These are phyloP conservation scores for Fusarium poae DNA, from an alignment of 2,329 filamentous ascomycete genomes.

Conservation along the genomic window DNA sequence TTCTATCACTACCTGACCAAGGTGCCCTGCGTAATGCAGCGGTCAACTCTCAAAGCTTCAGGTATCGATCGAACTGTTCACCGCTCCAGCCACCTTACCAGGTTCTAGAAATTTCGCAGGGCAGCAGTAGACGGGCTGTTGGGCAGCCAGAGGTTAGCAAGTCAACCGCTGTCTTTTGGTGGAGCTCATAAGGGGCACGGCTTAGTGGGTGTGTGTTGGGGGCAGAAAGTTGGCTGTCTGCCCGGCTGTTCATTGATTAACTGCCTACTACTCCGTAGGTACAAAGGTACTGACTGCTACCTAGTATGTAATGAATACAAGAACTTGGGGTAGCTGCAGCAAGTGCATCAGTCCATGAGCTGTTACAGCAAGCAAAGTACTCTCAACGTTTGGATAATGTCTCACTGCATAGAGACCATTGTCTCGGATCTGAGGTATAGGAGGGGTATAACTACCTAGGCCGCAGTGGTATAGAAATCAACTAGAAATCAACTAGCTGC, in stretches of 20 bases:
- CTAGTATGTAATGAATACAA: no score
- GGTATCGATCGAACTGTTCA: slow-evolving; percentile 23
- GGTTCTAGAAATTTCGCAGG: slow-evolving; percentile 41
- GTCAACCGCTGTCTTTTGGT: slow-evolving; percentile 28
- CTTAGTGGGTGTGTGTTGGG: neutral
- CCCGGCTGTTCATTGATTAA: neutral
- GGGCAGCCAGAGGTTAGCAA: slow-evolving; percentile 40
- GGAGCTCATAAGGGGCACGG: slow-evolving; percentile 21
- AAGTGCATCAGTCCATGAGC: neutral
- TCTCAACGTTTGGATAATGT: neutral
- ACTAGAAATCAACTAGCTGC: slow-evolving; percentile 12
- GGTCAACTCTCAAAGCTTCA: slow-evolving; percentile 25
- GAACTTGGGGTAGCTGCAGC: neutral
- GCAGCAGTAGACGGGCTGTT: slow-evolving; percentile 23
- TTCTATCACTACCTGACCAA: slow-evolving; percentile 2
- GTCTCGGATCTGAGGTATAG: slow-evolving; percentile 10
- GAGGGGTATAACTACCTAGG: slow-evolving; percentile 8
- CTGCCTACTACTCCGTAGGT: no score
- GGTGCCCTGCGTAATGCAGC: slow-evolving; percentile 11
- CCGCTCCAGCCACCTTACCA: slow-evolving; percentile 34
- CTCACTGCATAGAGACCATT: neutral
- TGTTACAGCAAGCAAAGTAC: neutral
- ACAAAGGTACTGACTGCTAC: no score
- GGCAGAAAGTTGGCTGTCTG: neutral
- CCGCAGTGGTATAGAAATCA: neutral